These are phyloP conservation scores for Mortierella sp. DNA, from an alignment of 371 early-diverging fungal genomes.

Conservation along the genomic window DNA sequence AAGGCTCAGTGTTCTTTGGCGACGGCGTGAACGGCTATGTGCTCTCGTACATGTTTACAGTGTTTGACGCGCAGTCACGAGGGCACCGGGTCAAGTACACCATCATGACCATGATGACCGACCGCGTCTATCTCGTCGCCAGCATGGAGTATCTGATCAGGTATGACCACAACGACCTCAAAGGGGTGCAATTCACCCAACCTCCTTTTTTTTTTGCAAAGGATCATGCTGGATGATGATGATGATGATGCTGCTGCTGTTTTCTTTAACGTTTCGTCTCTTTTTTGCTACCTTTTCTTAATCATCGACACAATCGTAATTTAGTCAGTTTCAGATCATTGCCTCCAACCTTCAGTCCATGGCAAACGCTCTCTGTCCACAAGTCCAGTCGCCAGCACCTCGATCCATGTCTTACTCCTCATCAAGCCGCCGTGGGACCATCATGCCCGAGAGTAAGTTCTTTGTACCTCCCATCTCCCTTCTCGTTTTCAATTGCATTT, in stretches of 20 bases:
- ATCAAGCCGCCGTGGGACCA: slow-evolving; percentile 60
- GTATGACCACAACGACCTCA: slow-evolving; percentile 41
- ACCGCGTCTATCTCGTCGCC: slow-evolving; percentile 76
- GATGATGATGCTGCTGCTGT: not conserved
- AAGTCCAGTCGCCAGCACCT: slow-evolving; percentile 57
- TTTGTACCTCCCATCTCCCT: not conserved
- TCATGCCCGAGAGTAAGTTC: slow-evolving; percentile 65
- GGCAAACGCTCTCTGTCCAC: slow-evolving; percentile 68
- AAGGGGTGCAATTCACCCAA: not conserved
- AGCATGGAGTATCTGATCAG: slow-evolving; percentile 80
- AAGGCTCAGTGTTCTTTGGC: slow-evolving; percentile 83
- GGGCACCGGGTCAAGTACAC: slow-evolving; percentile 78
- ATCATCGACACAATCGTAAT: not conserved
- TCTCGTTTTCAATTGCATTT: slow-evolving; percentile 4
- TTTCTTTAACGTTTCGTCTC: not conserved
- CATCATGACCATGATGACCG: slow-evolving; percentile 79
- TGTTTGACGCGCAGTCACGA: slow-evolving; percentile 78
- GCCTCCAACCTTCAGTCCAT: slow-evolving; percentile 70
- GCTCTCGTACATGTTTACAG: slow-evolving; percentile 81
- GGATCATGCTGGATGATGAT: not conserved
- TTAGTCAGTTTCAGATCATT: slow-evolving; percentile 70
- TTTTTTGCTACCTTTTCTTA: not conserved
- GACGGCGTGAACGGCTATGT: slow-evolving; percentile 82
- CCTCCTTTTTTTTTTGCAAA: not conserved
- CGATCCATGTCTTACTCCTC: slow-evolving; percentile 60